Conservation (phyloP, 306 rosid species). For the Cicer pinnatifidum region DNA sequence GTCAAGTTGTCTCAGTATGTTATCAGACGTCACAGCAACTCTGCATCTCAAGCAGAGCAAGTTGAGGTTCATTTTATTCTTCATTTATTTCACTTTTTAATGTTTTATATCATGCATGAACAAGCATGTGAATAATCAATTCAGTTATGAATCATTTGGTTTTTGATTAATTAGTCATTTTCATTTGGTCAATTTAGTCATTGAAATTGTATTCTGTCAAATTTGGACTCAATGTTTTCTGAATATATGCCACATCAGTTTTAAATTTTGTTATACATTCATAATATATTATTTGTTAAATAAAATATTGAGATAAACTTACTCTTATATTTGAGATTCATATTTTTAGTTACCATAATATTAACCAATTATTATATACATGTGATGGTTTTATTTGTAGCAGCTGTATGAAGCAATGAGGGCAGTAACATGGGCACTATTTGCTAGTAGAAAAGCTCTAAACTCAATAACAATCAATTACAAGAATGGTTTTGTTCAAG, state of each 20-base stretch:
- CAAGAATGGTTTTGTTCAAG: constrained; percentile 93
- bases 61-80: constrained; percentile 73
- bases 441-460: constrained; percentile 85
- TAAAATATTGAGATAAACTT: neutral
- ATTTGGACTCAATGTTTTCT: too few species aligned
- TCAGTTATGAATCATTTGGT: neutral
- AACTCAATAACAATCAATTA: constrained; percentile 91
- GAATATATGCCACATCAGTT: too few species aligned
- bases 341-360: constrained; percentile 29
- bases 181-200: neutral
- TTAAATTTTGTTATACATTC: too few species aligned
- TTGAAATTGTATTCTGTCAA: neutral
- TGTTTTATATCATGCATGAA: neutral
- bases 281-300: neutral
- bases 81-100: neutral
- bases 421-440: constrained; percentile 88
- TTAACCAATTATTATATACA: constrained; percentile 1
- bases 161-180: neutral
- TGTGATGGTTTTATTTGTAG: constrained; percentile 46
- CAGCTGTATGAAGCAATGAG: constrained; percentile 93
- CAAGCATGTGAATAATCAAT: neutral
- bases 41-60: constrained; percentile 83
- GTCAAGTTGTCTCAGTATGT: constrained; percentile 85
- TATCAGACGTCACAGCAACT: constrained; percentile 71
- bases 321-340: constrained; percentile 19